Conservation (phyloP, 495 filamentous ascomycete species). For the Penicillium bialowiezense region DNA sequence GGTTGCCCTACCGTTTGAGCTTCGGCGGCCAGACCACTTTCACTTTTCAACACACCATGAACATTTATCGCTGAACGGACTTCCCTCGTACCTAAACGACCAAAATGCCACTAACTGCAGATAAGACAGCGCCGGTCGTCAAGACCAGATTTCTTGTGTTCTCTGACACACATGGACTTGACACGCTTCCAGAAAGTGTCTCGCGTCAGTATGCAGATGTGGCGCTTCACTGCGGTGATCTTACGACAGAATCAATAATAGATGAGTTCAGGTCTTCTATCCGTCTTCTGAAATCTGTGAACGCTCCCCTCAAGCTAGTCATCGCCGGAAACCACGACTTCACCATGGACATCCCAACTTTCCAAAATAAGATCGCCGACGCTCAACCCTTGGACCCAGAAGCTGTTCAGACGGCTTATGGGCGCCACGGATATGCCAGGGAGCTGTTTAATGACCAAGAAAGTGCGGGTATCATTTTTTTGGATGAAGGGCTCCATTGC, state of each 20-base stretch:
- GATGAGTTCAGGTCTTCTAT: slow-evolving; percentile 50
- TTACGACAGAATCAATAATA: slow-evolving; percentile 58
- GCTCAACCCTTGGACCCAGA: slow-evolving; percentile 21
- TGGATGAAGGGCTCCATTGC: slow-evolving; percentile 58
- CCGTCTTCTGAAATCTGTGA: slow-evolving; percentile 44
- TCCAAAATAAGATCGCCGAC: slow-evolving; percentile 31
- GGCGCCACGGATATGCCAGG: slow-evolving; percentile 27
- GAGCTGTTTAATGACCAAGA: slow-evolving; percentile 27
- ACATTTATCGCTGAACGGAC: no score
- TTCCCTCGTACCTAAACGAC: no score
- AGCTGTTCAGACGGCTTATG: slow-evolving; percentile 27
- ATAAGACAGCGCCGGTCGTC: slow-evolving; percentile 6
- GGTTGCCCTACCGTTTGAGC: no score
- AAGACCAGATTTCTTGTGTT: slow-evolving; percentile 52
- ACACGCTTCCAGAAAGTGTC: slow-evolving; percentile 23
- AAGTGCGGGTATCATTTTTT: slow-evolving; percentile 48
- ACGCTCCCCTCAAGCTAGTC: slow-evolving; percentile 66
- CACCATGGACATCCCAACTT: slow-evolving; percentile 50
- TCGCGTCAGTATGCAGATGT: slow-evolving; percentile 50
- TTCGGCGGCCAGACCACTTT: no score
- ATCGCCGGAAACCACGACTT: slow-evolving; percentile 75
- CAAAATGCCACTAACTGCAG: no score
- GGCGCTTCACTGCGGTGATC: slow-evolving; percentile 66
- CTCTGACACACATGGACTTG: slow-evolving; percentile 54
- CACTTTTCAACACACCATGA: no score